Evolutionary conservation across 257 asterid genomes (phyloP).

Genomic region (Salvia splendens): DNA sequence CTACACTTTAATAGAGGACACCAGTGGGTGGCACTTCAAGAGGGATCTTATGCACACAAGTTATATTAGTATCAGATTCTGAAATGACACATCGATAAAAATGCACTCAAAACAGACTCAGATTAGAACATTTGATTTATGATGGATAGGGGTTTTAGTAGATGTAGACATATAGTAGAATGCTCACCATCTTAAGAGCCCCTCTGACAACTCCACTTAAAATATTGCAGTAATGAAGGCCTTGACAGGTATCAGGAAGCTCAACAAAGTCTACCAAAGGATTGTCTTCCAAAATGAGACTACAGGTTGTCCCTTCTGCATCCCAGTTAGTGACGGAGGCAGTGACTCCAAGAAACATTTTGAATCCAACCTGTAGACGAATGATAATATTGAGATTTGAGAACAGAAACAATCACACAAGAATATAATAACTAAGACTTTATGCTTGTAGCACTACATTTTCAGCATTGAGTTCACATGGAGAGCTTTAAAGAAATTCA

Average conservation of each 20-base stretch:
- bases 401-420: background rate
- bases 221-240: conserved; percentile 88
- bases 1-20: background rate
- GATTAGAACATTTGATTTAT: no score
- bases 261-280: conserved; percentile 97
- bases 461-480: background rate
- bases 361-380: conserved; percentile 76
- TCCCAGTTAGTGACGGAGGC: conserved; percentile 89
- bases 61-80: background rate
- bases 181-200: conserved; percentile 93
- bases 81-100: background rate
- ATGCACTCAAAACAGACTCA: background rate
- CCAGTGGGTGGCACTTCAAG: conserved; percentile 1
- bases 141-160: background rate
- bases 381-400: background rate
- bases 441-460: no score
- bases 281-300: conserved; percentile 89
- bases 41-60: background rate
- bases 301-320: conserved; percentile 91
- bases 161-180: background rate
- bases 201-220: conserved; percentile 93
- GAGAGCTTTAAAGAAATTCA: background rate
- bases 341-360: conserved; percentile 88
- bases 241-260: conserved; percentile 97
- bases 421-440: background rate